Conservation (phyloP, 768 basidiomycete genomes). For the Kwoniella bestiolae region DNA sequence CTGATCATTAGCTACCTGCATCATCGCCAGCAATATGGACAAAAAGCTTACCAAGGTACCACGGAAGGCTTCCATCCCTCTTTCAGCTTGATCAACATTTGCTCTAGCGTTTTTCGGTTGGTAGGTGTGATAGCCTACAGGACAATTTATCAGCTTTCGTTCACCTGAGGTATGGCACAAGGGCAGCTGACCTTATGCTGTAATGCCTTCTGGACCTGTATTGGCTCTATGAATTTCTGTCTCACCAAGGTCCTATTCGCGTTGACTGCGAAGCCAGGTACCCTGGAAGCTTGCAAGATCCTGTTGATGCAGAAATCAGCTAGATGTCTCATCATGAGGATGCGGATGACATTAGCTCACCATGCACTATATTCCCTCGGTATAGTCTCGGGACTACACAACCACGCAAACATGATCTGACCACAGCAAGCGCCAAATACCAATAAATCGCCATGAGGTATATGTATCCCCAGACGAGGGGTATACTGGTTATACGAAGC, state of each 20-base stretch:
- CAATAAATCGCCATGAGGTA: constrained; percentile 82
- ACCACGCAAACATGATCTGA: constrained; percentile 81
- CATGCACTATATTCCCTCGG: constrained; percentile 75
- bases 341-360: constrained; percentile 64
- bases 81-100: constrained; percentile 38
- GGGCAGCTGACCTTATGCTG: constrained; percentile 61
- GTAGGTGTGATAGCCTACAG: constrained; percentile 48
- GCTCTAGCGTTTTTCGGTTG: constrained; percentile 41
- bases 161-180: too few species aligned
- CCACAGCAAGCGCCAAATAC: constrained; percentile 81
- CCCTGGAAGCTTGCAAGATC: constrained; percentile 73
- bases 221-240: constrained; percentile 64
- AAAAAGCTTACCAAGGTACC: constrained; percentile 55
- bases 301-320: too few species aligned
- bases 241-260: constrained; percentile 70
- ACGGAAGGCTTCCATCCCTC: constrained; percentile 47
- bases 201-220: constrained; percentile 66
- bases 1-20: not conserved
- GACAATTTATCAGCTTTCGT: not conserved
- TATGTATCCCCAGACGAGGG: constrained; percentile 66
- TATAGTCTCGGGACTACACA: constrained; percentile 80
- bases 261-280: constrained; percentile 65
- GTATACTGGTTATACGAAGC: constrained; percentile 83
- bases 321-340: too few species aligned
- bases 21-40: not conserved